Conservation (phyloP, 2,329 filamentous ascomycete species). For the Juglanconis oblonga region DNA sequence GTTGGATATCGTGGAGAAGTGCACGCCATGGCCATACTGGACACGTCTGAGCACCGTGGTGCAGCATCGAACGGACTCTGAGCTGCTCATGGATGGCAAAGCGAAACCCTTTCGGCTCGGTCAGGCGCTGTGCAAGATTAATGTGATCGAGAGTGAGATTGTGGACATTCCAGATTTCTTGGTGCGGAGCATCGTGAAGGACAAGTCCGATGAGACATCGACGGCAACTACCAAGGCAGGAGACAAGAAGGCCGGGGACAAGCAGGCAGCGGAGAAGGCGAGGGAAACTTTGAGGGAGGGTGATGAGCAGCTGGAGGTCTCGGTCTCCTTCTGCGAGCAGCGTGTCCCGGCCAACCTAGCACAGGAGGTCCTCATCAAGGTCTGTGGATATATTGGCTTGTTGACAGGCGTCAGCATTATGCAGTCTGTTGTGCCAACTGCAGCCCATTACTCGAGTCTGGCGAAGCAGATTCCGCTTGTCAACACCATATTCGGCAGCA, state of each 20-base stretch:
- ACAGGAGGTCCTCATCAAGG: constrained; percentile 41
- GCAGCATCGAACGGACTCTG: constrained; percentile 45
- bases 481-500: constrained; percentile 20
- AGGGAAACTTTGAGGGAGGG: constrained; percentile 24
- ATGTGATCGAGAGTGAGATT: constrained; percentile 36
- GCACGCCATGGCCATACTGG: constrained; percentile 53
- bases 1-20: constrained; percentile 49
- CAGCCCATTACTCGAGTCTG: constrained; percentile 36
- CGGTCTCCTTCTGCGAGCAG: constrained; percentile 44
- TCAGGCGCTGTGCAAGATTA: constrained; percentile 42
- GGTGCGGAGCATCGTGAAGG: constrained; percentile 34
- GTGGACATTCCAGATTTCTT: constrained; percentile 45
- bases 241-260: not conserved
- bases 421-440: constrained; percentile 43
- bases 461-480: constrained; percentile 42
- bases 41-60: constrained; percentile 53
- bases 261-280: not conserved
- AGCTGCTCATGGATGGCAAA: constrained; percentile 32
- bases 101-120: constrained; percentile 42
- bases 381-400: constrained; percentile 42
- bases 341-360: constrained; percentile 41
- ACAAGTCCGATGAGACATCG: not conserved
- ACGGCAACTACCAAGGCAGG: not conserved
- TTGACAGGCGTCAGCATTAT: constrained; percentile 45
- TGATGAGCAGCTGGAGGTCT: constrained; percentile 36